Conservation (phyloP, 306 rosid genomes). For the Malus sieversii region DNA sequence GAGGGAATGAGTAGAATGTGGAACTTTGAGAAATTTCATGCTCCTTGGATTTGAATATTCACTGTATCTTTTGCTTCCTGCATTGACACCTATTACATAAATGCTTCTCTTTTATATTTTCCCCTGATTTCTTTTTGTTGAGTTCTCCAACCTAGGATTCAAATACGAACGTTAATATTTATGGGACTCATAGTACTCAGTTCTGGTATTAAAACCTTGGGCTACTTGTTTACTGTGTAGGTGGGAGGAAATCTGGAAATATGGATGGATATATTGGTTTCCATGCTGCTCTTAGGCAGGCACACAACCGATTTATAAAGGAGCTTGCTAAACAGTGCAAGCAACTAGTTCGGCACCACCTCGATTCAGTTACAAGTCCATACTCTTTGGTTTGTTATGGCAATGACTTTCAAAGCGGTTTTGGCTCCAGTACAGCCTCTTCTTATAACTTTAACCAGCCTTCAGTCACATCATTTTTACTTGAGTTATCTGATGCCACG, state of each 20-base stretch:
- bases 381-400: slow-evolving; percentile 82
- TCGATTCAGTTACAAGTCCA: slow-evolving; percentile 92
- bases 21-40: not conserved
- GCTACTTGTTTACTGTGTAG: slow-evolving; percentile 39
- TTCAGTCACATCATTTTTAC: slow-evolving; percentile 44
- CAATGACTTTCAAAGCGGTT: slow-evolving; percentile 48
- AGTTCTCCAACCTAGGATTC: no score
- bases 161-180: not conserved
- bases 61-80: not conserved
- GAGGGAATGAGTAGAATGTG: not conserved
- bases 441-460: slow-evolving; percentile 39
- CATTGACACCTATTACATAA: not conserved
- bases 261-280: slow-evolving; percentile 93
- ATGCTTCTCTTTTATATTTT: not conserved
- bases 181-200: not conserved
- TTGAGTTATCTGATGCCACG: slow-evolving; percentile 63
- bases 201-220: slow-evolving; percentile 17
- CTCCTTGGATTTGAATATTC: not conserved
- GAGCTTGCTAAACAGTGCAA: slow-evolving; percentile 86
- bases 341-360: slow-evolving; percentile 80
- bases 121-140: not conserved
- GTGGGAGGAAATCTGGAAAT: slow-evolving; percentile 51
- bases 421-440: slow-evolving; percentile 37
- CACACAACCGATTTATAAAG: slow-evolving; percentile 61
- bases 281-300: slow-evolving; percentile 83